Conservation (phyloP, 208 protist species). For the Trypanosoma conorhini region DNA sequence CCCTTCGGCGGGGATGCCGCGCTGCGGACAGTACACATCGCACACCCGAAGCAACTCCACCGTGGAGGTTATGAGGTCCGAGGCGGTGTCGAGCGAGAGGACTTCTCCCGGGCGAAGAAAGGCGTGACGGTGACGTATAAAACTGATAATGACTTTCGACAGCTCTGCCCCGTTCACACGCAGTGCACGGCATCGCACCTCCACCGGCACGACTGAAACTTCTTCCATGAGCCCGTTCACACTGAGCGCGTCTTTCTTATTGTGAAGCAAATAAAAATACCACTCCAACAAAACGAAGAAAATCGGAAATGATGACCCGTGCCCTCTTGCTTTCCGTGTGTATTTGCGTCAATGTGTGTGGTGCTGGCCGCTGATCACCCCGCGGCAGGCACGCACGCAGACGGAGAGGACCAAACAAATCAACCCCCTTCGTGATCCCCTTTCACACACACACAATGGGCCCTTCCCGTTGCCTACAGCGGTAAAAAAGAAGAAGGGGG, state of each 20-base stretch:
- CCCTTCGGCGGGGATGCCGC: conserved; percentile 3
- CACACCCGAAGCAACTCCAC: conserved; percentile 51
- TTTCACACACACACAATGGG: too few relatives aligned
- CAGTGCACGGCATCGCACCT: conserved; percentile 43
- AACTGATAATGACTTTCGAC: conserved; percentile 33
- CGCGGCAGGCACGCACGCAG: not conserved
- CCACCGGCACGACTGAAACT: conserved; percentile 36
- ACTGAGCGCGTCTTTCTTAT: not conserved
- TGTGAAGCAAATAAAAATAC: conserved; percentile 8
- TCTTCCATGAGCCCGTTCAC: conserved; percentile 10
- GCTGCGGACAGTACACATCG: conserved; percentile 40
- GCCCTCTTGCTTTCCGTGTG: not conserved
- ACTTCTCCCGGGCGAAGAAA: conserved; percentile 31
- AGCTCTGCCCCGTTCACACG: conserved; percentile 40
- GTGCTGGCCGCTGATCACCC: not conserved
- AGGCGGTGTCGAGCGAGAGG: conserved; percentile 33
- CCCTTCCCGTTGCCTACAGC: too few relatives aligned
- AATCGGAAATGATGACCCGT: not conserved
- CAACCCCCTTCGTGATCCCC: too few relatives aligned
- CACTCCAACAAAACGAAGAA: conserved; percentile 5
- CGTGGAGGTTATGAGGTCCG: conserved; percentile 20
- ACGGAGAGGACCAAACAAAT: not conserved
- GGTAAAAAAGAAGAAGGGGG: not conserved
- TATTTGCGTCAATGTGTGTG: not conserved
- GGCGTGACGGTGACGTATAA: conserved; percentile 21